Percentiles rank a stretch among this genome's conserved stretches.
These are phyloP conservation scores for Penstemon eatonii DNA, from an alignment of 257 asterid genomes.

Conservation along the genomic window DNA sequence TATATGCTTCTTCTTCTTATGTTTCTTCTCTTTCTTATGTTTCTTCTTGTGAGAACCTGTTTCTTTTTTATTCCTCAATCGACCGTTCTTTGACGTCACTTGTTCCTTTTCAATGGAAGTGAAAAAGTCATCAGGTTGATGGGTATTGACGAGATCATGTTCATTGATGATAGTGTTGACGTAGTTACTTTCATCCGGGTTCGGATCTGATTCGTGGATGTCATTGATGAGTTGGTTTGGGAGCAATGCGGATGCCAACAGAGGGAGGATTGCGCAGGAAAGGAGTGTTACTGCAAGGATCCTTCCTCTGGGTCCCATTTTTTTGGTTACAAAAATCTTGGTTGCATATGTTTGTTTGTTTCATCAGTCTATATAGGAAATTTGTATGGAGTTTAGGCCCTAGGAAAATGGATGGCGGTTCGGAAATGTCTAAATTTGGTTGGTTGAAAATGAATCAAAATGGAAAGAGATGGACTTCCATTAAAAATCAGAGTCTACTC, in stretches of 20 bases:
- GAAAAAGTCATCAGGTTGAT: too few relatives aligned
- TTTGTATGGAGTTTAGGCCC: slow-evolving; percentile 28
- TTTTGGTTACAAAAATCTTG: not conserved
- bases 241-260: slow-evolving; percentile 37
- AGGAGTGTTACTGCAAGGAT: slow-evolving; percentile 36
- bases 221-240: not conserved
- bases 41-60: not conserved
- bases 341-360: slow-evolving; percentile 6
- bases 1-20: not conserved
- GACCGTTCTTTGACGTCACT: not conserved
- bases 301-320: slow-evolving; percentile 47
- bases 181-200: too few relatives aligned
- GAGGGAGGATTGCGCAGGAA: slow-evolving; percentile 40
- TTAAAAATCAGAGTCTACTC: not conserved
- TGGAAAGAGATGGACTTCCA: slow-evolving; percentile 2
- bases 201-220: too few relatives aligned
- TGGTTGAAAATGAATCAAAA: not conserved
- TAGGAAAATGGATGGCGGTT: slow-evolving; percentile 20
- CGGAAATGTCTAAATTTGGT: slow-evolving; percentile 25
- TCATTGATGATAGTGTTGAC: too few relatives aligned
- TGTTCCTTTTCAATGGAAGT: too few relatives aligned
- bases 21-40: not conserved
- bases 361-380: slow-evolving; percentile 23
- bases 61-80: not conserved
- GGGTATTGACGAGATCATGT: too few relatives aligned